Base-by-base conservation (phyloP, 2,329 filamentous ascomycete genomes). In the Fonsecaea monophora region DNA sequence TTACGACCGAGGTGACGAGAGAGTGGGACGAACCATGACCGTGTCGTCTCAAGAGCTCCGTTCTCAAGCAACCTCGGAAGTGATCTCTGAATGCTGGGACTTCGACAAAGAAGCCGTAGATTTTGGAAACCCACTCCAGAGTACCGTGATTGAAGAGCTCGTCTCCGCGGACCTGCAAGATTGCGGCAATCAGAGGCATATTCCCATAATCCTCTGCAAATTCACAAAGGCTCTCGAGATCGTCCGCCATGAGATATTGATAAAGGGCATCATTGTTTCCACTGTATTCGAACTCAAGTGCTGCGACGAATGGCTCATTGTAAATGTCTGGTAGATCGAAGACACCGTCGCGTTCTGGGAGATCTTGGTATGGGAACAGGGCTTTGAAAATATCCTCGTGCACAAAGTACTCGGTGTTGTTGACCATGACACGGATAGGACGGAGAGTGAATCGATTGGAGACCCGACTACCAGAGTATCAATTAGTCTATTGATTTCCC, bases 41-140 rank as follows among this genome's bases (percentile, higher is more conserved):
- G 15, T 15, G 34, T 50, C 58, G 42, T 18, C 12, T 37, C 35
- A 18, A 18, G 15, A 61, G 48, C 45, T 50, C 58, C 12, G 6
- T 4, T 50, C 42, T 53, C 32, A 61, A 37, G 1, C 32, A 15
- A 13, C 37, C 9, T 8, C 58, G 58, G 32, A 61, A 61, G 45
- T 37, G 53, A 15, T 18, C 42, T 40, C 58, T n/a, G 30, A 59
- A 59, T 7, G n/a, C 37, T 10, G 15, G 15, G 7, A 4, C 15
- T 18, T 8, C 7, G 2, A 3, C 7, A 18, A 3, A 18, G 2
- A 13, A 12, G 13, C n/a, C n/a, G 45, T 64, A 64, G 45, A 64
- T 45, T 9, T 21, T 8, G n/a, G 55, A 45, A 32, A 53, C 13
- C 18, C 48, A 15, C 25, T 21, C 2, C 8, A 42, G 32, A 13